Percentiles rank a stretch among this genome's conserved stretches.
Evolutionary conservation across 495 filamentous ascomycete genomes (phyloP).

Genomic region (Sordaria brevicollis): DNA sequence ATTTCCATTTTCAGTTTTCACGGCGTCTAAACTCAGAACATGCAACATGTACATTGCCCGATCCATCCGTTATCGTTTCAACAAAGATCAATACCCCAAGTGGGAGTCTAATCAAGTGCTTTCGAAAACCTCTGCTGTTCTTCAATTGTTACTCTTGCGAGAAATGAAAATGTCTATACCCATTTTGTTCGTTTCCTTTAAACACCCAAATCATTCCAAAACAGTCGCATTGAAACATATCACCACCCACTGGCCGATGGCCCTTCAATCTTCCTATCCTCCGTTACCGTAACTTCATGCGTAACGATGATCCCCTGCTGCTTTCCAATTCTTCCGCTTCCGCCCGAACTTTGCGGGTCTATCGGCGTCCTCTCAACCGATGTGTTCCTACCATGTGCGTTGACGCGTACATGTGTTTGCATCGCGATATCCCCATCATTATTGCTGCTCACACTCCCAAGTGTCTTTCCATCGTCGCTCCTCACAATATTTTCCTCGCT

Average conservation of each 20-base stretch:
- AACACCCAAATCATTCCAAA: too few species aligned
- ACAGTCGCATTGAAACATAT: too few species aligned
- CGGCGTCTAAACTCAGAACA: background rate
- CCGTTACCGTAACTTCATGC: slow-evolving; percentile 1
- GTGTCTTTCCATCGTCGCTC: background rate
- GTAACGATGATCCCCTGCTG: background rate
- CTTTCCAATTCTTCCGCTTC: background rate
- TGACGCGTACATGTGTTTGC: background rate
- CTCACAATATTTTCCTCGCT: slow-evolving; percentile 33
- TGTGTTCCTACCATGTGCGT: background rate
- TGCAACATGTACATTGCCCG: background rate
- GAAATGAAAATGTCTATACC: too few species aligned
- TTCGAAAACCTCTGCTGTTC: too few species aligned
- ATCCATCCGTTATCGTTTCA: background rate
- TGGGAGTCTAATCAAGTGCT: too few species aligned
- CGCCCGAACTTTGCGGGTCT: background rate
- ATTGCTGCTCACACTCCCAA: background rate
- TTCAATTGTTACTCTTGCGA: too few species aligned
- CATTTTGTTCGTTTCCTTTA: too few species aligned
- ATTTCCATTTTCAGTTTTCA: background rate
- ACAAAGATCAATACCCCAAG: background rate
- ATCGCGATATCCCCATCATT: background rate
- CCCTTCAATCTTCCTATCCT: too few species aligned
- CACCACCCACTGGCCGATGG: too few species aligned
- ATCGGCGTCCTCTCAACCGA: background rate